Evolutionary conservation across 1,139 yeast species (phyloP).

Genomic region (Diutina pseudorugosa): DNA sequence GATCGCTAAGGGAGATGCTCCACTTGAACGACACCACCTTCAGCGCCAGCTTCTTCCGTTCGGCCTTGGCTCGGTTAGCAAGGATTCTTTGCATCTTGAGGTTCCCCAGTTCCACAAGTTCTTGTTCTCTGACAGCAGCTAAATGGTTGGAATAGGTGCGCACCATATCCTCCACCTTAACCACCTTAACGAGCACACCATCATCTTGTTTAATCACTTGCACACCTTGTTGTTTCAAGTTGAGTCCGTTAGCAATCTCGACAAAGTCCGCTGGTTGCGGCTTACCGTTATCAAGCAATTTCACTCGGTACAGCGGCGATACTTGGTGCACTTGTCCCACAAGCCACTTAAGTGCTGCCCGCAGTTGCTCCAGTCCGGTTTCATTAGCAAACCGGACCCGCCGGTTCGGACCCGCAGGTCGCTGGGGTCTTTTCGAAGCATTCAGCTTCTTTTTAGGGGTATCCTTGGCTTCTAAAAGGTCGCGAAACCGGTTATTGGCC

Average conservation of each 20-base stretch:
- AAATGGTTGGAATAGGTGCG: slow-evolving; percentile 19
- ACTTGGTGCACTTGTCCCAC: neutral
- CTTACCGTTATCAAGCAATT: slow-evolving; percentile 16
- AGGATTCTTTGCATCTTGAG: slow-evolving; percentile 18
- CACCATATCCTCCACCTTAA: slow-evolving; percentile 22
- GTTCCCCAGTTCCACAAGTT: slow-evolving; percentile 24
- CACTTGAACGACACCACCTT: slow-evolving; percentile 24
- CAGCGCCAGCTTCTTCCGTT: slow-evolving; percentile 26
- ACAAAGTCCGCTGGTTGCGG: slow-evolving; percentile 16
- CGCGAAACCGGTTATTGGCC: neutral
- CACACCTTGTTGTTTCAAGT: slow-evolving; percentile 21
- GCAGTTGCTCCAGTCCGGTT: neutral
- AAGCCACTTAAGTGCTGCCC: slow-evolving; percentile 2
- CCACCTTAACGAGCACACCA: slow-evolving; percentile 18
- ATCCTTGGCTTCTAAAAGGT: neutral
- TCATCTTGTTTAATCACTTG: slow-evolving; percentile 14
- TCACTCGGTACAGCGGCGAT: slow-evolving; percentile 13
- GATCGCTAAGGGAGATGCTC: slow-evolving; percentile 29
- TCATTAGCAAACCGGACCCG: neutral
- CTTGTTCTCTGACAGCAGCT: slow-evolving; percentile 21
- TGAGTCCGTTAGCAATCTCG: slow-evolving; percentile 19
- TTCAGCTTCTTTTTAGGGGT: neutral
- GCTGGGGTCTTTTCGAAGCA: neutral
- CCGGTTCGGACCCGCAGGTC: slow-evolving; percentile 1
- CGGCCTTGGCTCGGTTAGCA: slow-evolving; percentile 18